These are phyloP conservation scores for Kwoniella sp. DNA, from an alignment of 768 basidiomycete genomes.

Conservation along the genomic window DNA sequence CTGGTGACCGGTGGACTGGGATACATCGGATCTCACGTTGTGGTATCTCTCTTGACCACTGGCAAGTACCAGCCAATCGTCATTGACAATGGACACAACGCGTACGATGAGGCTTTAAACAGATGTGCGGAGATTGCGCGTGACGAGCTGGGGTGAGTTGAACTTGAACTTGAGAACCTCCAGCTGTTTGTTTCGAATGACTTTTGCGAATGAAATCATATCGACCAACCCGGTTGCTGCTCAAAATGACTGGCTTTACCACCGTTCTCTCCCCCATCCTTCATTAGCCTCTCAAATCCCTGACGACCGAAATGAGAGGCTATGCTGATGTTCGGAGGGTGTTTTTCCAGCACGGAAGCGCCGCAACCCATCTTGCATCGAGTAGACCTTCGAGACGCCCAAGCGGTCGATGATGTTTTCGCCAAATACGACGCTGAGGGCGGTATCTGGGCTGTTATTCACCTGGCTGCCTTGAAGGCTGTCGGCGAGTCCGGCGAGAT, in stretches of 20 bases:
- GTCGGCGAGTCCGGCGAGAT: constrained; percentile 95
- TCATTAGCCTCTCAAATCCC: too few relatives aligned
- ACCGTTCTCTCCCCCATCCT: not conserved
- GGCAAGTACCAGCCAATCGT: constrained; percentile 89
- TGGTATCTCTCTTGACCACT: constrained; percentile 80
- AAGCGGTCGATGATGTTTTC: constrained; percentile 76
- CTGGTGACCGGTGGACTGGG: constrained; percentile 51
- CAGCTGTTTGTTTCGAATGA: too few relatives aligned
- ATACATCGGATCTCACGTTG: constrained; percentile 83
- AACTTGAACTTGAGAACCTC: not conserved
- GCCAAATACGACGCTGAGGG: constrained; percentile 75
- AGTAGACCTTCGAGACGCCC: constrained; percentile 74
- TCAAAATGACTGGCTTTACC: too few relatives aligned
- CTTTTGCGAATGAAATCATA: too few relatives aligned
- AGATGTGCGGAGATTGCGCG: constrained; percentile 74
- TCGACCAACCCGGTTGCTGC: too few relatives aligned
- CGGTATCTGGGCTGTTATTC: constrained; percentile 94
- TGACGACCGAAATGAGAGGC: not conserved
- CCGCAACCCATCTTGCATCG: constrained; percentile 48
- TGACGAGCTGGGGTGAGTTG: constrained; percentile 62
- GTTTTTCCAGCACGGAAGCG: constrained; percentile 34
- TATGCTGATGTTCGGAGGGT: not conserved
- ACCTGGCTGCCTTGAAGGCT: constrained; percentile 95
- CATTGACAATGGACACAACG: constrained; percentile 94
- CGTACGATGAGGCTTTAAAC: constrained; percentile 70